Percentiles rank a stretch among this genome's conserved stretches.
Conservation (phyloP, 345 rosid genomes). For the Cochlearia excelsa region DNA sequence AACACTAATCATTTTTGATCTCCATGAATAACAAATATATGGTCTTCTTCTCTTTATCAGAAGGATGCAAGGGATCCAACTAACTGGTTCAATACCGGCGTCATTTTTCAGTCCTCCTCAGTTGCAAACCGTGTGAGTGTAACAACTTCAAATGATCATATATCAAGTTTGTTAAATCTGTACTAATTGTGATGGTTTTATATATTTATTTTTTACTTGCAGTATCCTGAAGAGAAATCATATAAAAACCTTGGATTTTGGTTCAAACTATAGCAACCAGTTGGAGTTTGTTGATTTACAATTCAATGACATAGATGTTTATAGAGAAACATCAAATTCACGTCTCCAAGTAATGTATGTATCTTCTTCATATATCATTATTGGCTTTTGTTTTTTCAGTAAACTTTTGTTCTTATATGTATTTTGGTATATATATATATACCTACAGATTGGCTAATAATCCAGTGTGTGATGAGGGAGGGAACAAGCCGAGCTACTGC, state of each 20-base stretch:
- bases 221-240: conserved; percentile 52
- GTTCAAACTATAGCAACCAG: conserved; percentile 40
- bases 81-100: conserved; percentile 56
- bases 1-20: too few relatives aligned
- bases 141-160: neutral
- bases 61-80: conserved; percentile 49
- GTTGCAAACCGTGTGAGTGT: conserved; percentile 71
- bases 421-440: neutral
- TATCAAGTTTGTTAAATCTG: neutral
- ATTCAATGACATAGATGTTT: conserved; percentile 42
- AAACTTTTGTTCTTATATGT: neutral
- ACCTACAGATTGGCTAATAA: conserved; percentile 61
- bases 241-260: conserved; percentile 54
- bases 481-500: conserved; percentile 43
- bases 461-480: conserved; percentile 56
- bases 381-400: neutral
- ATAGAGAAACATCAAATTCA: conserved; percentile 17
- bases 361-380: neutral
- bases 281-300: conserved; percentile 58
- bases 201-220: neutral
- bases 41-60: conserved; percentile 35
- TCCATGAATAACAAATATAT: too few relatives aligned
- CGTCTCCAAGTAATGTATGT: conserved; percentile 51
- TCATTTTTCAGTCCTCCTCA: conserved; percentile 48
- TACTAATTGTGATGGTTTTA: neutral